Conservation (phyloP, 768 basidiomycete genomes). For the Amanita jacksonii region DNA sequence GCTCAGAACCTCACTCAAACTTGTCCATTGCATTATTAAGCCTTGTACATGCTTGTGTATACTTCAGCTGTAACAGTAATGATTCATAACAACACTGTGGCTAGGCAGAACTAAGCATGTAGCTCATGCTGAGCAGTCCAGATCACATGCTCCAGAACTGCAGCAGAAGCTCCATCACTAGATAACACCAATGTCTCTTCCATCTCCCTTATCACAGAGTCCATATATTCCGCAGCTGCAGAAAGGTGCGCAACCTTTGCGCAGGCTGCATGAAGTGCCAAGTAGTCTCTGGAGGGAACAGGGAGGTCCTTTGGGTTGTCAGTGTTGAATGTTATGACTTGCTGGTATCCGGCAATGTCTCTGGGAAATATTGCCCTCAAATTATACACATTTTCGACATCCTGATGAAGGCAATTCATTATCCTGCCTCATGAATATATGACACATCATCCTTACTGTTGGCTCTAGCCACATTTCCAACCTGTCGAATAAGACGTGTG, state of each 20-base stretch:
- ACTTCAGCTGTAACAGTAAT: no score
- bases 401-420: conserved; percentile 2
- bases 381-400: conserved; percentile 2
- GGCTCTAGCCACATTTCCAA: conserved; percentile 8
- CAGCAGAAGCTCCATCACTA: conserved; percentile 12
- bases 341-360: not conserved
- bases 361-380: not conserved
- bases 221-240: conserved; percentile 23
- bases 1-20: no score
- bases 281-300: conserved; percentile 18
- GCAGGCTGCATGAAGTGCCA: conserved; percentile 24
- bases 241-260: conserved; percentile 27
- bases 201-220: conserved; percentile 18
- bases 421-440: not conserved
- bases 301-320: conserved; percentile 8
- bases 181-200: conserved; percentile 13
- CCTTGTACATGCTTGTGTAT: no score
- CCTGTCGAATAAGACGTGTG: conserved; percentile 6
- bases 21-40: no score
- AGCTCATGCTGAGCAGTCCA: conserved; percentile 1
- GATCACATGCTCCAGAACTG: conserved; percentile 9
- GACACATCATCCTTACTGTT: conserved; percentile 1
- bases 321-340: conserved; percentile 7
- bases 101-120: no score
- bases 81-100: no score